These are phyloP conservation scores for Pseudogymnoascus sp. DNA, from an alignment of 2,329 filamentous ascomycete species.

Conservation along the genomic window DNA sequence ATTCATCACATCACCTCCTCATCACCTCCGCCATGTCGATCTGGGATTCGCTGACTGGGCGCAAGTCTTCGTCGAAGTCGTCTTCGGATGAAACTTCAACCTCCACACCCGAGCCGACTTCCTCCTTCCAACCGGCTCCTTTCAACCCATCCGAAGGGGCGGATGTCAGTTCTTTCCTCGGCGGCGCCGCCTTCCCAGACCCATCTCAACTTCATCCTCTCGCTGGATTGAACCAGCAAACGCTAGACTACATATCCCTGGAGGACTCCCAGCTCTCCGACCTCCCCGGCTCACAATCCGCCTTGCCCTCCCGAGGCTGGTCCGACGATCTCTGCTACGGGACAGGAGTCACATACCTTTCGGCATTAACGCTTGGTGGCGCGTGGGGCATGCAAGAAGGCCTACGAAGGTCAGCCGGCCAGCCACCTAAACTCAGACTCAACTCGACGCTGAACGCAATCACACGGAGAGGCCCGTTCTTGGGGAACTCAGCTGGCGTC, in stretches of 20 bases:
- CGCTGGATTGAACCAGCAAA: slow-evolving; percentile 85
- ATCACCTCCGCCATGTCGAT: slow-evolving; percentile 29
- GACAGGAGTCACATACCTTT: slow-evolving; percentile 86
- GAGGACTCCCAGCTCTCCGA: slow-evolving; percentile 87
- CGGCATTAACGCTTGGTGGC: slow-evolving; percentile 79
- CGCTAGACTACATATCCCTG: slow-evolving; percentile 88
- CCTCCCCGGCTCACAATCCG: slow-evolving; percentile 76
- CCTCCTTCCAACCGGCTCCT: slow-evolving; percentile 43
- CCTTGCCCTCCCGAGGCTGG: slow-evolving; percentile 91
- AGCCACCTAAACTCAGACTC: slow-evolving; percentile 81
- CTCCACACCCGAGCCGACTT: slow-evolving; percentile 25
- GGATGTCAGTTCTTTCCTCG: slow-evolving; percentile 82
- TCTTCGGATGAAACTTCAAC: slow-evolving; percentile 13
- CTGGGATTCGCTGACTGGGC: slow-evolving; percentile 33
- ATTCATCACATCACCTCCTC: slow-evolving; percentile 11
- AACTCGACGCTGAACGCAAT: slow-evolving; percentile 94
- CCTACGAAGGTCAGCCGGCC: slow-evolving; percentile 65
- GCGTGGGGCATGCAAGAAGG: slow-evolving; percentile 91
- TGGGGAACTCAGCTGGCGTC: slow-evolving; percentile 93
- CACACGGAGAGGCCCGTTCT: slow-evolving; percentile 84
- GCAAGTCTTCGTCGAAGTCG: slow-evolving; percentile 29
- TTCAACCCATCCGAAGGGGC: slow-evolving; percentile 68
- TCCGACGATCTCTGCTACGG: slow-evolving; percentile 98
- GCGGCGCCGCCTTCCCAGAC: slow-evolving; percentile 69
- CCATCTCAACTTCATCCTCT: slow-evolving; percentile 86